Conservation (phyloP, 768 basidiomycete species). For the Suillus variegatus region DNA sequence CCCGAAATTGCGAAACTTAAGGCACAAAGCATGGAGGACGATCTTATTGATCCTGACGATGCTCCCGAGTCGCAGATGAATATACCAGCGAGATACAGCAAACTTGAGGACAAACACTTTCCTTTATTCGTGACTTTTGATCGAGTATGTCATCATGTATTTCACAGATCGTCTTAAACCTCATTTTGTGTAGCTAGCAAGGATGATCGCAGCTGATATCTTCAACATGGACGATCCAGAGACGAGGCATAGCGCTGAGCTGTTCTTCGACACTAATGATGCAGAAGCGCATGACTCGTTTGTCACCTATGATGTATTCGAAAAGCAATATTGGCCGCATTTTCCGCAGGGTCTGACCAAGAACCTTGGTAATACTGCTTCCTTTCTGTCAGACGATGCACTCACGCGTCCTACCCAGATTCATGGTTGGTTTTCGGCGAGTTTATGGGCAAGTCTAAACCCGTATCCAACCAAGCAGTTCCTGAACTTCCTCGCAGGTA, state of each 20-base stretch:
- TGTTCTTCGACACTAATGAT: slow-evolving; percentile 19
- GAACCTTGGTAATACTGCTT: slow-evolving; percentile 45
- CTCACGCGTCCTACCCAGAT: slow-evolving; percentile 40
- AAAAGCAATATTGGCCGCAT: slow-evolving; percentile 57
- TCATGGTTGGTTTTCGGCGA: slow-evolving; percentile 64
- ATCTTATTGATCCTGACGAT: slow-evolving; percentile 38
- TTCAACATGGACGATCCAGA: slow-evolving; percentile 10
- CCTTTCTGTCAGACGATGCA: background rate
- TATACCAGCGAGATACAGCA: slow-evolving; percentile 51
- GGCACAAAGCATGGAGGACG: slow-evolving; percentile 25
- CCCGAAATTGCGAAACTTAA: slow-evolving; percentile 38
- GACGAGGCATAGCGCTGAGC: slow-evolving; percentile 5
- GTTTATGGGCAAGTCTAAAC: slow-evolving; percentile 51
- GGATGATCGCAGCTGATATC: slow-evolving; percentile 29
- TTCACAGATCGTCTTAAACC: background rate
- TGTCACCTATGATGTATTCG: slow-evolving; percentile 51
- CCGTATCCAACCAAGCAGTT: background rate
- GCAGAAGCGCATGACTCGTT: slow-evolving; percentile 19
- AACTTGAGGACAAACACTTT: slow-evolving; percentile 60
- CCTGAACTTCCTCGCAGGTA: slow-evolving; percentile 34
- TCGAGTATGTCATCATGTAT: slow-evolving; percentile 37
- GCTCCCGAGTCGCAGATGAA: slow-evolving; percentile 26
- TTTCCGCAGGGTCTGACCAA: slow-evolving; percentile 53
- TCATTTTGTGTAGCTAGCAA: slow-evolving; percentile 18
- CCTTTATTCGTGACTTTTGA: slow-evolving; percentile 73